Percentiles rank a stretch among this genome's conserved stretches.
phyloP scores from a whole-genome alignment of 352 stramenopile species.

The Phytophthora crassamura region DNA sequence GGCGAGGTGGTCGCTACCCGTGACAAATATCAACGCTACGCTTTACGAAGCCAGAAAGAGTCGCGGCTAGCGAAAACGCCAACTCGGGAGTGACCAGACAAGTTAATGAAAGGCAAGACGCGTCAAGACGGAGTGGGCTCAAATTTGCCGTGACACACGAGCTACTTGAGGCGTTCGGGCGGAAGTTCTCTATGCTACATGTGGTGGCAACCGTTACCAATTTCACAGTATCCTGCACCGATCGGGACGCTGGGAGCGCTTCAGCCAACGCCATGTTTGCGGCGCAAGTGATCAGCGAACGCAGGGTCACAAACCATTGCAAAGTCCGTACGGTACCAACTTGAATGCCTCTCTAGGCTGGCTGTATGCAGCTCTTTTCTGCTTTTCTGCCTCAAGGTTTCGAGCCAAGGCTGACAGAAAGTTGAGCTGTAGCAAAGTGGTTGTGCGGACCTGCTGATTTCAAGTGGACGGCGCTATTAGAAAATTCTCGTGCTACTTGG shows the following conservation, averaged over 20 bases:
- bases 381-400: too few species aligned
- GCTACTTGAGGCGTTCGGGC: too few species aligned
- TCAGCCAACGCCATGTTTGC: too few species aligned
- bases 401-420: too few species aligned
- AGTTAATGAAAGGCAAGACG: background rate
- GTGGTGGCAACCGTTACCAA: background rate
- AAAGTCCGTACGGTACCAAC: too few species aligned
- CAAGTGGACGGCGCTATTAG: background rate
- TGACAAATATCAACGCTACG: constrained; percentile 10
- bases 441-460: constrained; percentile 3
- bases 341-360: background rate
- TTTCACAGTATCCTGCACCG: background rate
- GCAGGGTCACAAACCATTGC: too few species aligned
- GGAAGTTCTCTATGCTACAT: background rate
- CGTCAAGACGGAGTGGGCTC: background rate
- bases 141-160: background rate
- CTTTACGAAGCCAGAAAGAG: constrained; percentile 20
- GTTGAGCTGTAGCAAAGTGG: background rate
- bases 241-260: too few species aligned
- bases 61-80: constrained; percentile 25
- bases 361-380: background rate
- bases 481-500: constrained; percentile 8
- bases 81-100: background rate
- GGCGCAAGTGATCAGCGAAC: too few species aligned
- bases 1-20: constrained; percentile 14